Conservation (phyloP, 768 basidiomycete genomes). For the Nidularia pulvinata region DNA sequence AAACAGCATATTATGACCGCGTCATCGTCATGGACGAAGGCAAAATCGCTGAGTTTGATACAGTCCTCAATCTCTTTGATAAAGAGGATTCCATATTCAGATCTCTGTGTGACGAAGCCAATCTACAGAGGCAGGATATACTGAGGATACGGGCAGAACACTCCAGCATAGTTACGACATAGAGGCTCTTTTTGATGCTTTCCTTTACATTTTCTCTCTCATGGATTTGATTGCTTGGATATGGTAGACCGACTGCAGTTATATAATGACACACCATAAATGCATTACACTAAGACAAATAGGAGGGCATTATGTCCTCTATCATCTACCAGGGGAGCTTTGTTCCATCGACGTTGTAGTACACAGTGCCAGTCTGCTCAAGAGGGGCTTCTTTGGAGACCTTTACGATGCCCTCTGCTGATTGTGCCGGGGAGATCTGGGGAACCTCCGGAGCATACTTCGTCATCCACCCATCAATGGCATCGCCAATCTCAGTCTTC, state of each 20-base stretch:
- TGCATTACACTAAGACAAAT: no score
- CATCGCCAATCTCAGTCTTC: slow-evolving; percentile 13
- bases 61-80: slow-evolving; percentile 66
- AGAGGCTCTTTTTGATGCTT: not conserved
- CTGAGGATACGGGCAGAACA: slow-evolving; percentile 43
- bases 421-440: slow-evolving; percentile 11
- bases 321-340: not conserved
- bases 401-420: slow-evolving; percentile 10
- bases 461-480: slow-evolving; percentile 14
- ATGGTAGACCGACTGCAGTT: no score
- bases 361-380: slow-evolving; percentile 1
- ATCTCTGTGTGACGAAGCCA: slow-evolving; percentile 67
- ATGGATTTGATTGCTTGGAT: no score
- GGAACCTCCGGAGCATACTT: slow-evolving; percentile 14
- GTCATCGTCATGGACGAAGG: slow-evolving; percentile 77
- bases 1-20: slow-evolving; percentile 59
- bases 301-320: no score
- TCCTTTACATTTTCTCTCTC: no score
- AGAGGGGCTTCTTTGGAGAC: slow-evolving; percentile 8
- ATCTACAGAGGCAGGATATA: slow-evolving; percentile 55
- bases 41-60: slow-evolving; percentile 70
- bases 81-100: slow-evolving; percentile 66
- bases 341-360: slow-evolving; percentile 3
- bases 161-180: not conserved
- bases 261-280: no score